phyloP scores from a whole-genome alignment of 306 rosid genomes.

The Vicia villosa region DNA sequence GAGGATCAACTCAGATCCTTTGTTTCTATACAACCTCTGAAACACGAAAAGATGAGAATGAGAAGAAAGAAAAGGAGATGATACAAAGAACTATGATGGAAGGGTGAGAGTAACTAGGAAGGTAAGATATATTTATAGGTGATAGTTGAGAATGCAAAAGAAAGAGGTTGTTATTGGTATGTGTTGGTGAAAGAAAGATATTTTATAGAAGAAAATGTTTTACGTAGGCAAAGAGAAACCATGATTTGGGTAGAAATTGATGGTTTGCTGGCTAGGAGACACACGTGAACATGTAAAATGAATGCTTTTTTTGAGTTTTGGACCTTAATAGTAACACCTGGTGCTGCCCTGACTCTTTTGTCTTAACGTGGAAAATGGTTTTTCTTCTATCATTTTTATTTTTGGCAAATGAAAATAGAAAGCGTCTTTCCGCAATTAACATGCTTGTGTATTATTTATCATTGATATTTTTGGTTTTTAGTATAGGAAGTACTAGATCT shows the following conservation, averaged over 20 bases:
- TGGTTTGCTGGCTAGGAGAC: conserved; percentile 64
- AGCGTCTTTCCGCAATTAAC: no score
- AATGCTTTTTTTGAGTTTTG: conserved; percentile 44
- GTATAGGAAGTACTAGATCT: no score
- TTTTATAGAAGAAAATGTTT: conserved; percentile 39
- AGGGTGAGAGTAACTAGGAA: not conserved
- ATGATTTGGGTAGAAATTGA: conserved; percentile 46
- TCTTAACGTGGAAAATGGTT: conserved; percentile 41
- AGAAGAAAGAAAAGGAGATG: not conserved
- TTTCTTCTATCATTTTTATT: conserved; percentile 27
- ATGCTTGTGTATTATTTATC: no score
- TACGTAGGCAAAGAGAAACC: conserved; percentile 37
- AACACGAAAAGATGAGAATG: not conserved
- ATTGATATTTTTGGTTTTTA: no score
- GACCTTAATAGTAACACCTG: conserved; percentile 42
- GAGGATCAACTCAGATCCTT: not conserved
- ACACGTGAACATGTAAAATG: conserved; percentile 55
- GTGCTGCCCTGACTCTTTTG: conserved; percentile 18
- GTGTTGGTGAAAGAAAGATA: conserved; percentile 26
- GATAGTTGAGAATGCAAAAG: conserved; percentile 29
- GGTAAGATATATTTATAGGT: not conserved
- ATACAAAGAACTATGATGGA: not conserved
- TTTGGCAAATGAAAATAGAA: not conserved
- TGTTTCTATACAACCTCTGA: not conserved
- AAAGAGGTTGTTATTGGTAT: conserved; percentile 12